Conservation (phyloP, 2,329 filamentous ascomycete species). For the Aspergillus melleus region DNA sequence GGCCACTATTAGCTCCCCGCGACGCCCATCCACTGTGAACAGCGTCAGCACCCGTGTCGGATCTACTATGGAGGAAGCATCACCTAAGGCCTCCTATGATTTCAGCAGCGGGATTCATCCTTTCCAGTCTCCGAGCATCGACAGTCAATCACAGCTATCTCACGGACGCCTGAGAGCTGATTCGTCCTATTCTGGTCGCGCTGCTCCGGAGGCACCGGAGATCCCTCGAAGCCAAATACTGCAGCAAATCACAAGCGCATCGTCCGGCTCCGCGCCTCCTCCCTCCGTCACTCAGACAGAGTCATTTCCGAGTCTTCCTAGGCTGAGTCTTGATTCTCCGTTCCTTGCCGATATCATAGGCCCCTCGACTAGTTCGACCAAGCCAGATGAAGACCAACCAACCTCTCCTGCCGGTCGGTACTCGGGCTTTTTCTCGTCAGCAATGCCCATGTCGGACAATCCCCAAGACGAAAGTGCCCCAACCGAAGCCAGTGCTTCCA, state of each 20-base stretch:
- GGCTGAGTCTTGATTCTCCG: slow-evolving; percentile 47
- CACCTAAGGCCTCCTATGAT: slow-evolving; percentile 65
- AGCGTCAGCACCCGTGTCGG: slow-evolving; percentile 57
- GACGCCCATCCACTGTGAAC: slow-evolving; percentile 53
- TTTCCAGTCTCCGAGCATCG: slow-evolving; percentile 57
- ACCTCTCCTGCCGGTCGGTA: slow-evolving; percentile 55
- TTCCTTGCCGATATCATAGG: slow-evolving; percentile 43
- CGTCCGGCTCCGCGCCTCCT: slow-evolving; percentile 29
- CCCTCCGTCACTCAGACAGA: slow-evolving; percentile 21
- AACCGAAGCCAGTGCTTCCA: slow-evolving; percentile 44
- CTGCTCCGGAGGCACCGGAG: slow-evolving; percentile 56
- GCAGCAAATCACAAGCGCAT: slow-evolving; percentile 50
- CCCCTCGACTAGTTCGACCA: slow-evolving; percentile 27
- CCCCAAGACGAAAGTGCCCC: slow-evolving; percentile 33
- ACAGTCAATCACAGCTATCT: slow-evolving; percentile 28
- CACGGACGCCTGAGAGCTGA: slow-evolving; percentile 54
- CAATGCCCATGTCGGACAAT: slow-evolving; percentile 74
- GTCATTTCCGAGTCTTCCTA: slow-evolving; percentile 41
- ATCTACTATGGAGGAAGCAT: slow-evolving; percentile 61
- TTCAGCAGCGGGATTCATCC: slow-evolving; percentile 66
- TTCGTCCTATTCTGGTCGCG: slow-evolving; percentile 54
- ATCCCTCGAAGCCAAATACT: slow-evolving; percentile 52
- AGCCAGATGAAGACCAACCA: slow-evolving; percentile 27
- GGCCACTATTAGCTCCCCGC: slow-evolving; percentile 40
- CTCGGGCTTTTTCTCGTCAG: slow-evolving; percentile 82